Conservation (phyloP, 192 early-diverging fungal species). For the Coemansia sp. region DNA sequence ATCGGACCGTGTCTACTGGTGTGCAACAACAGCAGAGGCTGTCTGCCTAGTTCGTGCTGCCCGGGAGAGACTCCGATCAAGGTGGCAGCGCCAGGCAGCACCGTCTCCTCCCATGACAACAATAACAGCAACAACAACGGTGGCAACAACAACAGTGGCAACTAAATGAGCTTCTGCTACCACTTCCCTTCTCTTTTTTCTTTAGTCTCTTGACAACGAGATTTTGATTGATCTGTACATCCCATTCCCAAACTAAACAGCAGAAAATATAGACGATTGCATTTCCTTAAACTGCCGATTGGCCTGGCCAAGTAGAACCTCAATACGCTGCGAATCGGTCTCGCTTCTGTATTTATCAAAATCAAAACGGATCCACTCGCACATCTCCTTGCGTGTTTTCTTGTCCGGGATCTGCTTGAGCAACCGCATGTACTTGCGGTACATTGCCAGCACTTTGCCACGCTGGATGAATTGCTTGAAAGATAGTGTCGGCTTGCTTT, state of each 20-base stretch:
- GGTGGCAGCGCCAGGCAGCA: constrained; percentile 21
- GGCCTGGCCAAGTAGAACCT: constrained; percentile 47
- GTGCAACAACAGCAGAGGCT: constrained; percentile 30
- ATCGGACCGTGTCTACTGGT: constrained; percentile 49
- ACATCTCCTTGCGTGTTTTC: constrained; percentile 23
- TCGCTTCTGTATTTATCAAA: constrained; percentile 42
- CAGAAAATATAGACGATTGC: constrained; percentile 18
- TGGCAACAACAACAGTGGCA: constrained; percentile 1
- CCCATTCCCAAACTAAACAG: constrained; percentile 1
- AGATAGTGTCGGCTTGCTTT: constrained; percentile 16
- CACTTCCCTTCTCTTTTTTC: neutral
- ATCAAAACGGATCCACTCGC: constrained; percentile 44
- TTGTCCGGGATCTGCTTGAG: constrained; percentile 41
- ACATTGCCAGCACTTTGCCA: constrained; percentile 45
- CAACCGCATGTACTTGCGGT: constrained; percentile 52
- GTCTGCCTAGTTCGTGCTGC: constrained; percentile 50
- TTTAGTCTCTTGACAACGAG: neutral
- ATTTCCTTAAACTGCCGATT: constrained; percentile 51
- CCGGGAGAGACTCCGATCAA: constrained; percentile 48
- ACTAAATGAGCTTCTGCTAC: neutral
- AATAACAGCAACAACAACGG: constrained; percentile 1
- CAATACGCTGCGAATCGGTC: constrained; percentile 32
- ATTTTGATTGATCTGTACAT: neutral
- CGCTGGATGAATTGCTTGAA: constrained; percentile 51
- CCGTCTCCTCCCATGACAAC: neutral